A percentile compares a stretch with the other conserved stretches of the same genome.
Evolutionary conservation across 169 alveolate genomes (phyloP).

Genomic region (Sarcocystis neurona): DNA sequence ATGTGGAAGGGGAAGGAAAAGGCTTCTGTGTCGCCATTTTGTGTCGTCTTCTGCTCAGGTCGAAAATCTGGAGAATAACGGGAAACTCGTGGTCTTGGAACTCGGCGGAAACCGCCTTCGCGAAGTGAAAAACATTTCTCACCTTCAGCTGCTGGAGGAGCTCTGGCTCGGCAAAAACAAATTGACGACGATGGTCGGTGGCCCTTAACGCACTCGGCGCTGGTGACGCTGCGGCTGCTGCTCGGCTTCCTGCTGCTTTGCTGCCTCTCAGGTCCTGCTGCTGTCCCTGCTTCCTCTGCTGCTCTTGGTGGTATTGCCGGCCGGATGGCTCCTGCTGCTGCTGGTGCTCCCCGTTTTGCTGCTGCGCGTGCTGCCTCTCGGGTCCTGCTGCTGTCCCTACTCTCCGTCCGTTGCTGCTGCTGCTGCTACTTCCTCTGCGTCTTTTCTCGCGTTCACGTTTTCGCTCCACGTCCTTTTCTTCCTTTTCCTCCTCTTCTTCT

Average conservation of each 20-base stretch:
- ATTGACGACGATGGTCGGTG: conserved; percentile 66
- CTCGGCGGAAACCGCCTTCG: conserved; percentile 73
- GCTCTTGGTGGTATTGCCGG: too few relatives aligned
- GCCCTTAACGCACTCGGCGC: neutral
- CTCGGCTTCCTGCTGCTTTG: too few relatives aligned
- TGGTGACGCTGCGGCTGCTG: too few relatives aligned
- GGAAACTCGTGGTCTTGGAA: conserved; percentile 68
- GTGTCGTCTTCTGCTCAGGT: conserved; percentile 13
- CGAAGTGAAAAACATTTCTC: conserved; percentile 20
- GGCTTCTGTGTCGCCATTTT: neutral
- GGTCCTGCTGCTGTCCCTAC: neutral
- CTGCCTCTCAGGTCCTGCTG: too few relatives aligned
- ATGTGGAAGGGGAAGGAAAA: neutral
- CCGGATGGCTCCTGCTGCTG: neutral
- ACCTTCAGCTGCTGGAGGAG: conserved; percentile 69
- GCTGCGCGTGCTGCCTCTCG: neutral
- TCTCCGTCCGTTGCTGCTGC: neutral
- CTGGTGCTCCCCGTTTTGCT: neutral
- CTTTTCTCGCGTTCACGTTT: neutral
- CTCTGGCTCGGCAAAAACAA: conserved; percentile 90
- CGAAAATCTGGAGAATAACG: conserved; percentile 64
- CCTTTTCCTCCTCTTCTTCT: too few relatives aligned
- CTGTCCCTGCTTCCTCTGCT: too few relatives aligned
- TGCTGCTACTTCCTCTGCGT: neutral
- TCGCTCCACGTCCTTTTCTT: neutral